These are phyloP conservation scores for Pleurotus citrinopileatus DNA, from an alignment of 768 basidiomycete species.

Conservation along the genomic window DNA sequence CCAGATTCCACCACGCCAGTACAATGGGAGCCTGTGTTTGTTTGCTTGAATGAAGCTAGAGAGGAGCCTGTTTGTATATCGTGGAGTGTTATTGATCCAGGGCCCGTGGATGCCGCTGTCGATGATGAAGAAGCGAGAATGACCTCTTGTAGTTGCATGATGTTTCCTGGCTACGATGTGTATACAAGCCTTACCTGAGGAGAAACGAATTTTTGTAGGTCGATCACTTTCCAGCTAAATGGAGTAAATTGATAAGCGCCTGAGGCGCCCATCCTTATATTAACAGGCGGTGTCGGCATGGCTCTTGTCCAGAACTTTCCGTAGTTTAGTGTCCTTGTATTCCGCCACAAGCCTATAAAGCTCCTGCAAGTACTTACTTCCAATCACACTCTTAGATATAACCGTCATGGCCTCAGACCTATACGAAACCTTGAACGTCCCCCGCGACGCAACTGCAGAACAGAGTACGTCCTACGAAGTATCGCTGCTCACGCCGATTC, in stretches of 20 bases:
- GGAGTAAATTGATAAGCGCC: too few relatives aligned
- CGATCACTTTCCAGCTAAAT: too few relatives aligned
- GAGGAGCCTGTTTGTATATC: slow-evolving; percentile 76
- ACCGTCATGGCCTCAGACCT: slow-evolving; percentile 60
- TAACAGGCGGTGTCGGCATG: neutral
- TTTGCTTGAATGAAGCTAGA: slow-evolving; percentile 89
- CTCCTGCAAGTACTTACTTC: too few relatives aligned
- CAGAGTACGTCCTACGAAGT: slow-evolving; percentile 52
- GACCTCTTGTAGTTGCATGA: slow-evolving; percentile 67
- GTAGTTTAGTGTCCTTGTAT: neutral
- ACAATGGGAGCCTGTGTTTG: slow-evolving; percentile 60
- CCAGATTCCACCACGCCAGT: slow-evolving; percentile 67
- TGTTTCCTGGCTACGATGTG: too few relatives aligned
- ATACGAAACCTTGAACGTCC: slow-evolving; percentile 61
- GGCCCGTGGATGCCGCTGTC: slow-evolving; percentile 39
- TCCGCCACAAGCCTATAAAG: slow-evolving; percentile 12
- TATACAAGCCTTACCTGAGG: too few relatives aligned
- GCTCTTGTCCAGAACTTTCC: slow-evolving; percentile 5
- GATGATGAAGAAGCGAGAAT: slow-evolving; percentile 63
- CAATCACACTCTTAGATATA: too few relatives aligned
- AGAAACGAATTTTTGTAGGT: too few relatives aligned
- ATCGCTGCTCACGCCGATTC: neutral
- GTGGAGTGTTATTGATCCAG: slow-evolving; percentile 71
- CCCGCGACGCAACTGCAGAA: slow-evolving; percentile 53
- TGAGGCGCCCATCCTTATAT: neutral